phyloP scores from a whole-genome alignment of 805 yeast species.

The Monosporozyma aerobia region DNA sequence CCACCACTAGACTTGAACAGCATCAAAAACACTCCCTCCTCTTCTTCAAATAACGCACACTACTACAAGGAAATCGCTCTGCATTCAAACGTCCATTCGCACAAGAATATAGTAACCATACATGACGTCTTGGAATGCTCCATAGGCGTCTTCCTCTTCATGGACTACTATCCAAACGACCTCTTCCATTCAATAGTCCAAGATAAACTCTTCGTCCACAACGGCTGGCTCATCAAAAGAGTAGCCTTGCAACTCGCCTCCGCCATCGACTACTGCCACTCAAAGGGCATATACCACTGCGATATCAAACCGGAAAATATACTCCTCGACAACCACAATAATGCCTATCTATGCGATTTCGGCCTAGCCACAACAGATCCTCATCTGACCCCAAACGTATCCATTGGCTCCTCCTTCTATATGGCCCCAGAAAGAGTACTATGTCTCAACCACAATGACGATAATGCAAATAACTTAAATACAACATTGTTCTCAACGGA shows the following conservation, averaged over 20 bases:
- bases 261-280: conserved; percentile 75
- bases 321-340: conserved; percentile 51
- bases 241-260: conserved; percentile 72
- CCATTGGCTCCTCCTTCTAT: conserved; percentile 82
- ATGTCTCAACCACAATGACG: conserved; percentile 7
- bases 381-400: conserved; percentile 56
- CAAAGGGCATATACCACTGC: conserved; percentile 80
- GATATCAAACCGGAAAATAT: conserved; percentile 95
- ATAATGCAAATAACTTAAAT: no score
- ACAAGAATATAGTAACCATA: conserved; percentile 69
- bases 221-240: conserved; percentile 42
- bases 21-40: conserved; percentile 25
- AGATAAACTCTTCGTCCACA: conserved; percentile 46
- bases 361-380: conserved; percentile 70
- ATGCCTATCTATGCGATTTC: conserved; percentile 69
- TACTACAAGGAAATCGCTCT: conserved; percentile 58
- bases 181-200: conserved; percentile 80
- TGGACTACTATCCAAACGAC: conserved; percentile 88
- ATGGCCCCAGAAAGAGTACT: conserved; percentile 81
- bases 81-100: conserved; percentile 66
- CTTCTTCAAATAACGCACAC: conserved; percentile 30
- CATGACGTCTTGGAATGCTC: conserved; percentile 61
- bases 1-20: conserved; percentile 27
- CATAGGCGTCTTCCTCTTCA: conserved; percentile 53
- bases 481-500: conserved; percentile 41